Conservation (phyloP, 2,329 filamentous ascomycete species). For the Dendrostoma leiphaemia region DNA sequence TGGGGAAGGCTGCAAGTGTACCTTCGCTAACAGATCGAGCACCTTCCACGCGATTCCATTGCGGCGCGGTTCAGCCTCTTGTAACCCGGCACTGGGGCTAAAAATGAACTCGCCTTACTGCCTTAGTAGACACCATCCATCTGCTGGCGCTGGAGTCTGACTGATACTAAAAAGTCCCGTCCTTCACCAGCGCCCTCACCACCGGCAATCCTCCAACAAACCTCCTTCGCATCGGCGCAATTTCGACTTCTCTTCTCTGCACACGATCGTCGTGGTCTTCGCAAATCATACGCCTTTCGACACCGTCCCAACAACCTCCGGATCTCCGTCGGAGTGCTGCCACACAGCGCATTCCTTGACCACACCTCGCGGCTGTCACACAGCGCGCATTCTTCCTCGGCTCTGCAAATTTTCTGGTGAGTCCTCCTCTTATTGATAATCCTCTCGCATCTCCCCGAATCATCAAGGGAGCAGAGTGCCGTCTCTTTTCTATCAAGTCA, state of each 20-base stretch:
- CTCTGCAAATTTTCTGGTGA: slow-evolving; percentile 8
- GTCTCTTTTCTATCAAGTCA: too few relatives aligned
- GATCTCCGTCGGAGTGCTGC: too few relatives aligned
- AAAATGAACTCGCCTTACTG: slow-evolving; percentile 10
- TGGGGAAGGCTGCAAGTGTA: not conserved
- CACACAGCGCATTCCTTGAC: too few relatives aligned
- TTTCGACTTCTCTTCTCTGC: not conserved
- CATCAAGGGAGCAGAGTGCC: too few relatives aligned
- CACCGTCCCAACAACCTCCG: not conserved
- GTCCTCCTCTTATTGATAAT: not conserved
- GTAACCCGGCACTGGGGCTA: slow-evolving; percentile 1
- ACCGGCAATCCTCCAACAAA: not conserved
- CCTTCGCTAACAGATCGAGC: slow-evolving; percentile 15
- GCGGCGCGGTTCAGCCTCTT: slow-evolving; percentile 18
- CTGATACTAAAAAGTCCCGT: slow-evolving; percentile 1
- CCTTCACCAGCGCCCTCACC: not conserved
- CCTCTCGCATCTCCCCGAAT: not conserved
- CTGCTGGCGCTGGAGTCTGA: not conserved
- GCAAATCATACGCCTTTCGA: too few relatives aligned
- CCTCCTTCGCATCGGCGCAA: not conserved
- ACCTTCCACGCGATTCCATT: slow-evolving; percentile 18
- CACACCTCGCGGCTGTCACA: too few relatives aligned
- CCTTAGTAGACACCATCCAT: not conserved
- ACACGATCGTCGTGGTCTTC: not conserved
- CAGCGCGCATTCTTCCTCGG: too few relatives aligned